Base-by-base conservation (phyloP, 441 rosid genomes). In the Euphorbia schlechtendalii region DNA sequence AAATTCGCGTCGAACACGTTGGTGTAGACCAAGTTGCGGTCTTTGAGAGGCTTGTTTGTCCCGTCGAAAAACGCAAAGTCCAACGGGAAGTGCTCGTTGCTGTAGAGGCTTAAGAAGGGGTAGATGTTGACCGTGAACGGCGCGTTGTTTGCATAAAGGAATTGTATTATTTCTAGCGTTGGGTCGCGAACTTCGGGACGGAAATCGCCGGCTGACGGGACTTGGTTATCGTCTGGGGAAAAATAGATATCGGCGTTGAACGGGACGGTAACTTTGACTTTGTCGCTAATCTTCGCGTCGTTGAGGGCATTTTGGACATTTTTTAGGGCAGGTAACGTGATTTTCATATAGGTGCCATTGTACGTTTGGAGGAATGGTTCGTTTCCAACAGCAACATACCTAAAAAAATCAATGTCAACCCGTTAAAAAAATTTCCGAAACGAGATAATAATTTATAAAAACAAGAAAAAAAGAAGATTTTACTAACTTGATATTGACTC, bases 1-100 rank as follows among this genome's bases (percentile, higher is more conserved):
- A 87, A 86, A 59, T 90, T 92, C 25, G 98, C 96, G 32, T 90
- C 96, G 57, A 86, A 91, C 34, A 86, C 96, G 64, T 90, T 90
- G 8, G 85, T 86, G 80, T 92, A 92, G 10, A 81, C 40, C 48
- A 79, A 77, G 14, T 84, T 63, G 10, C 92, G 89, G 34, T 92
- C 97, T 40, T 79, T 86, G 34, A 88, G 79, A 0, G 96, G 98
- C 4, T 68, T 71, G 51, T 82, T 83, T 8, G 71, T 27, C 69
- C 81, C 86, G 11, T 79, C 81, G 75, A 89, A 92, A 80, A 89
- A 89, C 2, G 98, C 96, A 54, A 76, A 92, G 24, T 92, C 96
- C 1, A 75, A 13, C 0, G 98, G 96, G 82, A 92, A 92, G 66
- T 84, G 55, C 1, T 84, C 81, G 61, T 92, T 87, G 0, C 88